Evolutionary conservation across 345 rosid species (phyloP), one percentile per base, ranked within the genome.

Genomic region (Chamaenerion angustifolium): DNA sequence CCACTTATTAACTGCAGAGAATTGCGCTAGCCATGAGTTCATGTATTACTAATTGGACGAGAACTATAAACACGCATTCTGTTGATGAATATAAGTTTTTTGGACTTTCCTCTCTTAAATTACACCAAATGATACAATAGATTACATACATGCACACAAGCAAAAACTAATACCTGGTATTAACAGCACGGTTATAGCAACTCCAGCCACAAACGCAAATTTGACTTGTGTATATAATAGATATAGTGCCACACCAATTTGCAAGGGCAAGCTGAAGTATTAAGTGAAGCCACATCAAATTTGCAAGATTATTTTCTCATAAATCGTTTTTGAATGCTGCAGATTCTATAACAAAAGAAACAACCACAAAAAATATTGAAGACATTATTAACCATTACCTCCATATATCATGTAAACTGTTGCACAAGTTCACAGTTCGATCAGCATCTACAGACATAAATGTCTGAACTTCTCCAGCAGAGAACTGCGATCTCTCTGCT

Each of bases 381-480:
- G 37, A 31, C 37, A 7, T 31, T 4, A 31, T 31, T 1, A 55
- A 45, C 18, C 51, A 54, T 80, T 74, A 89, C 97, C 95, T 85
- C 95, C 97, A 89, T 59, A 76, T 58, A 54, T 85, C 95, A 79
- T 89, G 95, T 62, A 89, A 81, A 70, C 95, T 85, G 74, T 85
- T 83, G 46, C 88, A 76, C 65, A 89, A 68, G 54, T 89, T 89
- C 56, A 81, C 82, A 48, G 80, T 81, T 62, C 88, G 79, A 72
- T 89, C 97, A 67, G 90, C 88, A 79, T 85, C 97, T 60, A 89
- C 72, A 5, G 95, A 89, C 97, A 89, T 85, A 67, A 89, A 89
- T 48, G 97, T 89, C 72, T 89, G 97, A 73, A 89, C 79, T 77
- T 89, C 97, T 11, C 97, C 97, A 62, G 73, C 75, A 14, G 90